A percentile compares a stretch with the other conserved stretches of the same genome.
Conservation (phyloP, 495 filamentous ascomycete genomes). For the Talaromyces adpressus region DNA sequence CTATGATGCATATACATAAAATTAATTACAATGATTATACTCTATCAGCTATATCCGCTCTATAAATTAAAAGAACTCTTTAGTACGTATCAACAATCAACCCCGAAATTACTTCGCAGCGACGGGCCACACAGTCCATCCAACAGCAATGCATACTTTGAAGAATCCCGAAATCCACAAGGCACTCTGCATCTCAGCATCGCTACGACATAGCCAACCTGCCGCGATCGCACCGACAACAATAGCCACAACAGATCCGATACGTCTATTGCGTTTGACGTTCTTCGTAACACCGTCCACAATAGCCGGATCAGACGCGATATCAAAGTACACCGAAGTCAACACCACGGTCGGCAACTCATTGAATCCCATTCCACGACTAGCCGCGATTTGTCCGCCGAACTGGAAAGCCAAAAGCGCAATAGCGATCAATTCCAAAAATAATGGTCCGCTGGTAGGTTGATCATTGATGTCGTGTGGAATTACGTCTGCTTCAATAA, state of each 20-base stretch:
- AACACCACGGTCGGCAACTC: conserved; percentile 70
- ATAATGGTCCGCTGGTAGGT: conserved; percentile 22
- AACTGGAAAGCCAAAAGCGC: conserved; percentile 65
- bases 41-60: neutral
- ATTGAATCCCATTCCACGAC: conserved; percentile 53
- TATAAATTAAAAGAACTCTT: neutral
- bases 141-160: conserved; percentile 41
- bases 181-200: conserved; percentile 45
- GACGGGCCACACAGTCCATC: conserved; percentile 36
- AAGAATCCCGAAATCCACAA: conserved; percentile 55
- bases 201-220: conserved; percentile 54
- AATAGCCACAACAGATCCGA: conserved; percentile 48
- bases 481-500: conserved; percentile 46
- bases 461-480: conserved; percentile 27
- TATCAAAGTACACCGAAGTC: conserved; percentile 63
- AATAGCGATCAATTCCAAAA: conserved; percentile 49
- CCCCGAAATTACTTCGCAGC: conserved; percentile 7
- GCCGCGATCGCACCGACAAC: conserved; percentile 56
- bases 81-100: neutral
- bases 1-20: neutral
- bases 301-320: conserved; percentile 54
- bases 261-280: conserved; percentile 56
- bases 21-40: neutral
- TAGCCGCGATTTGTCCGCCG: conserved; percentile 61
- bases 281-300: conserved; percentile 40